Evolutionary conservation across 2,329 filamentous ascomycete species (phyloP), one percentile per base, ranked within the genome.

Genomic region (Ascochyta fabae): DNA sequence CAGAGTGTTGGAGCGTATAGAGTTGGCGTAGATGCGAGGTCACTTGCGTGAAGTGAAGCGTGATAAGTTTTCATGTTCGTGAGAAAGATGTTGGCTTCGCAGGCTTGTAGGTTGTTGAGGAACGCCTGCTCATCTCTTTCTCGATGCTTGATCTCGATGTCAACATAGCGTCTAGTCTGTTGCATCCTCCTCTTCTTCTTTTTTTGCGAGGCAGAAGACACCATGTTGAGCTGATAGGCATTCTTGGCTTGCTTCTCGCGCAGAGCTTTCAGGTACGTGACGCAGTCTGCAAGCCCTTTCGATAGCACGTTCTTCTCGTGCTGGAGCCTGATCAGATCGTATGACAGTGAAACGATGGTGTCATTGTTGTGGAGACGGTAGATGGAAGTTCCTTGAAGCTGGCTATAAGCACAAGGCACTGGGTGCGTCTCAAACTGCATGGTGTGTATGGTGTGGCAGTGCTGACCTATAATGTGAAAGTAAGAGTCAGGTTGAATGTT

Each of bases 121-220:
- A 71, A 67, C 19, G 58, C 67, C 24, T 47, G 56, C 48, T 75
- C 69, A 36, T 74, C 70, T 38, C 66, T 66, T 44, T 73, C 67
- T 38, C 66, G 65, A 15, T 69, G 63, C 36, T 64, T 62, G 29
- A 75, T 75, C n/a, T 73, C 72, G 40, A 59, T 70, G 44, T 62
- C 54, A 9, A 73, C 64, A 23, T 67, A 53, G 44, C 64, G 70
- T 51, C 62, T 66, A 31, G 49, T 64, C 24, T 75, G 70, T 34
- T 62, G 55, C 1, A 69, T 63, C 59, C 64, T 63, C 59, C 64
- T 70, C 60, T 74, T 74, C 54, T 55, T 66, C 52, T 72, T 75
- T 34, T 66, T 31, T 64, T 59, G 12, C 61, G 63, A 13, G 36
- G 54, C 8, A 39, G 47, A 2, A 53, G 56, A 15, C 60, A 34